Evolutionary conservation across 257 asterid genomes (phyloP).

Genomic region (Fraxinus americana): DNA sequence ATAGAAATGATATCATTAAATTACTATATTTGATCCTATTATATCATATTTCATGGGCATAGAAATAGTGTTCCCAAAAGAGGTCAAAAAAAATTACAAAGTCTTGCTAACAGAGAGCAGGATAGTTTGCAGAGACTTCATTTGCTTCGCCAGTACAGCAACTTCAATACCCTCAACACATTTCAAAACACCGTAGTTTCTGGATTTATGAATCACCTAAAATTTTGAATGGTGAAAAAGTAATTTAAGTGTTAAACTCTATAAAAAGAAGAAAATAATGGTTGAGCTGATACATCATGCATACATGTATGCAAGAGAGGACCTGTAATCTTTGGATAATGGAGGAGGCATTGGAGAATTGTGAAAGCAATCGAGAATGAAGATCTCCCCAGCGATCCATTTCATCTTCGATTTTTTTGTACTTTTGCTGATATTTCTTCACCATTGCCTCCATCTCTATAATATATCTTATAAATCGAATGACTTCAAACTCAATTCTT

Average conservation of each 20-base stretch:
- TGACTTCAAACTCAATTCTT: no score
- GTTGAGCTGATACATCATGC: background rate
- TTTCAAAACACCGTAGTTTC: constrained; percentile 57
- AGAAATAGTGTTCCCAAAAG: background rate
- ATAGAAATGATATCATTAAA: background rate
- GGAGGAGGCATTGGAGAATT: constrained; percentile 62
- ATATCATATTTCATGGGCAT: constrained; percentile 5
- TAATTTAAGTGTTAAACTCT: background rate
- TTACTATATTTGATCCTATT: background rate
- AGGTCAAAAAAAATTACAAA: constrained; percentile 18
- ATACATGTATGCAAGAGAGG: background rate
- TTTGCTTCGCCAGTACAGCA: constrained; percentile 64
- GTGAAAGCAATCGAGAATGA: constrained; percentile 62
- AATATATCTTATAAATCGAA: no score
- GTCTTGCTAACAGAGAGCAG: constrained; percentile 58
- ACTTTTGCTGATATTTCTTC: constrained; percentile 69
- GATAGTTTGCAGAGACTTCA: constrained; percentile 62
- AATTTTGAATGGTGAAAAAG: constrained; percentile 12
- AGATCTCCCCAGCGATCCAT: constrained; percentile 70
- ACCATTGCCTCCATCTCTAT: constrained; percentile 54
- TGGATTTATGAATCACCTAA: constrained; percentile 53
- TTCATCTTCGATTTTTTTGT: constrained; percentile 63
- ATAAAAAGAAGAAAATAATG: background rate
- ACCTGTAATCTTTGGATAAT: constrained; percentile 83
- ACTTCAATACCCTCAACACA: constrained; percentile 59